Evolutionary conservation across 768 basidiomycete genomes (phyloP).

Genomic region (Cantharellus anzutake): DNA sequence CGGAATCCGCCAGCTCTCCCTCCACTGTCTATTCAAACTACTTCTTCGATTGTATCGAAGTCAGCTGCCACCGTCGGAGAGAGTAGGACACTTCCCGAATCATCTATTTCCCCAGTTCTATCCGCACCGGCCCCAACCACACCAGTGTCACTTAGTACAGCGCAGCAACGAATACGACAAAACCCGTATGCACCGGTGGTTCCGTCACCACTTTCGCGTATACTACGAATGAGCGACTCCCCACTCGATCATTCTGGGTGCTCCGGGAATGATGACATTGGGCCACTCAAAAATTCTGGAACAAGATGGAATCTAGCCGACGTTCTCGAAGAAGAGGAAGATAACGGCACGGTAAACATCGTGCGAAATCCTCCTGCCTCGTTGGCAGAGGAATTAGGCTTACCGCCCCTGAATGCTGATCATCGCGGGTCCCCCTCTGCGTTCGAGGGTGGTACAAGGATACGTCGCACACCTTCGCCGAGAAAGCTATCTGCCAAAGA

Average conservation of each 20-base stretch:
- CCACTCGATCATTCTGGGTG: neutral
- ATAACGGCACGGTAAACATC: neutral
- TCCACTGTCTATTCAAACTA: neutral
- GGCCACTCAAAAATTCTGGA: neutral
- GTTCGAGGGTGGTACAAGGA: neutral
- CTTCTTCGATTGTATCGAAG: neutral
- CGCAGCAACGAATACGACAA: constrained; percentile 6
- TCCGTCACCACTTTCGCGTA: constrained; percentile 6
- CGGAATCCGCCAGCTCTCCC: constrained; percentile 21
- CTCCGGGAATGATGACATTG: neutral
- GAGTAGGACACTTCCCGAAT: neutral
- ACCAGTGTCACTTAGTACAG: neutral
- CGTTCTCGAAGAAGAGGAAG: neutral
- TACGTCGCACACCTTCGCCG: neutral
- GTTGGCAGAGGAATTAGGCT: neutral
- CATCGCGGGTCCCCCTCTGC: neutral
- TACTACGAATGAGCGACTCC: neutral
- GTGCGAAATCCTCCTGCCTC: neutral
- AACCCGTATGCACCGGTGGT: constrained; percentile 9
- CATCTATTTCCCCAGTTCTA: neutral
- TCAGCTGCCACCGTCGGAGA: too few species aligned
- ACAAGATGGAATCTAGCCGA: neutral
- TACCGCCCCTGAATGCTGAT: neutral
- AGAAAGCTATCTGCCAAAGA: neutral
- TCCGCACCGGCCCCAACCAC: neutral